These are phyloP conservation scores for Neurospora sp. DNA, from an alignment of 495 filamentous ascomycete genomes.

Conservation along the genomic window DNA sequence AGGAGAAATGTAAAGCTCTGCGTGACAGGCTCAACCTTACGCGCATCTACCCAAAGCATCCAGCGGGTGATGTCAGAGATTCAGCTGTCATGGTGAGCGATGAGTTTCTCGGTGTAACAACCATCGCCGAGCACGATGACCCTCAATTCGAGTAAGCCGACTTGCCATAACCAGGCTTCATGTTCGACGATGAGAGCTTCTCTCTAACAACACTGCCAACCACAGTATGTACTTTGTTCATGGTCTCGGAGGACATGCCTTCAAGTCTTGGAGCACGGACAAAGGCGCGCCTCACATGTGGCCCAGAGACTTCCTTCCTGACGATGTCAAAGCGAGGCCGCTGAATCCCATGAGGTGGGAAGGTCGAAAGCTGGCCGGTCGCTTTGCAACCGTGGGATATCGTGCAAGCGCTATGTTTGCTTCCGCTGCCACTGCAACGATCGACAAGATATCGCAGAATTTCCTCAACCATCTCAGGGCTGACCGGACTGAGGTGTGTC, in stretches of 20 bases:
- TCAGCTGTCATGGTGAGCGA: slow-evolving; percentile 4
- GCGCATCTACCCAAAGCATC: background rate
- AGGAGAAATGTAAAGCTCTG: background rate
- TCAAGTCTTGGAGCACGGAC: slow-evolving; percentile 7
- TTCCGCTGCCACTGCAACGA: slow-evolving; percentile 6
- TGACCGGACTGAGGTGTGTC: slow-evolving; percentile 6
- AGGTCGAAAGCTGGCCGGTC: background rate
- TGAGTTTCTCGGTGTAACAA: slow-evolving; percentile 12
- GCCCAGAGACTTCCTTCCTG: slow-evolving; percentile 7
- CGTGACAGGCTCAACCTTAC: slow-evolving; percentile 2
- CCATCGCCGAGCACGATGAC: slow-evolving; percentile 10
- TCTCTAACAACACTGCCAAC: background rate
- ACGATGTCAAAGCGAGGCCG: slow-evolving; percentile 2
- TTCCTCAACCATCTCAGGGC: background rate
- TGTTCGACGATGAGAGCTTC: background rate
- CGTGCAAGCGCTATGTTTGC: background rate
- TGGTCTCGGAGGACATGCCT: slow-evolving; percentile 12
- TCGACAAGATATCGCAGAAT: slow-evolving; percentile 7
- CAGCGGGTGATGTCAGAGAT: background rate
- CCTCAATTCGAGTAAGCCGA: slow-evolving; percentile 10
- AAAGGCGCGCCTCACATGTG: slow-evolving; percentile 7
- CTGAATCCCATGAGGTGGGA: slow-evolving; percentile 1
- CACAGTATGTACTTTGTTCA: slow-evolving; percentile 10
- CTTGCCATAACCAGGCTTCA: background rate
- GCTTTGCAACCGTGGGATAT: slow-evolving; percentile 9